Evolutionary conservation across 208 protist species (phyloP), one percentile per base, ranked within the genome.

Genomic region (Trypanosoma theileri): DNA sequence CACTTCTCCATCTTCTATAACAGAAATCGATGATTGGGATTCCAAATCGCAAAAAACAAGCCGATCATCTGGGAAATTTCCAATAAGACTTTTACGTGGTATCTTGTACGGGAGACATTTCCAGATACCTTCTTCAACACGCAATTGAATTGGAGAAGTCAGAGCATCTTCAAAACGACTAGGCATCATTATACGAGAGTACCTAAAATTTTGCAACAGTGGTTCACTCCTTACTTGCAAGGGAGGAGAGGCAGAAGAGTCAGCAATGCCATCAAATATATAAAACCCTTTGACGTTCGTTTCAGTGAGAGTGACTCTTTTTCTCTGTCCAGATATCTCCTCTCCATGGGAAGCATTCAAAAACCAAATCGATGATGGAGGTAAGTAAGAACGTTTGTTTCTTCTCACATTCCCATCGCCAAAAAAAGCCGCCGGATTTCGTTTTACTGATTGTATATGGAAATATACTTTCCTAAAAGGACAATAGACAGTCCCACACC

Each of bases 401-500:
- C 73, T 41, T 14, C 71, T 78, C 42, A 83, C 42, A 28, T 71
- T 70, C 10, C 73, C 80, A 70, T 91, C 78, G 9, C 85, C 85
- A 65, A 91, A 91, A 77, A 78, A 91, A 40, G 42, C 55, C 40
- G 75, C 72, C 14, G 85, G 82, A 51, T 72, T 74, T 19, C 65
- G 53, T 21, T 73, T 77, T 9, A 79, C 85, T 45, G 76, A 66
- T 50, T 75, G 65, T 17, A 86, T 78, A 50, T 91, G 82, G 22
- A 87, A 80, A 66, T 91, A 83, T 16, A 65, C 63, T 22, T 81
- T 73, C 44, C 85, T 79, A 12, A 75, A 66, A 7, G 85, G 77
- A 50, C 86, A 86, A 67, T 82, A 91, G 45, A 91, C 79, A 52
- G 80, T 69, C 0, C 85, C 85, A 52, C 61, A 78, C 0, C 77